These are phyloP conservation scores for Dryadomyces quercus-mongolicae DNA, from an alignment of 2,329 filamentous ascomycete species.

Conservation along the genomic window DNA sequence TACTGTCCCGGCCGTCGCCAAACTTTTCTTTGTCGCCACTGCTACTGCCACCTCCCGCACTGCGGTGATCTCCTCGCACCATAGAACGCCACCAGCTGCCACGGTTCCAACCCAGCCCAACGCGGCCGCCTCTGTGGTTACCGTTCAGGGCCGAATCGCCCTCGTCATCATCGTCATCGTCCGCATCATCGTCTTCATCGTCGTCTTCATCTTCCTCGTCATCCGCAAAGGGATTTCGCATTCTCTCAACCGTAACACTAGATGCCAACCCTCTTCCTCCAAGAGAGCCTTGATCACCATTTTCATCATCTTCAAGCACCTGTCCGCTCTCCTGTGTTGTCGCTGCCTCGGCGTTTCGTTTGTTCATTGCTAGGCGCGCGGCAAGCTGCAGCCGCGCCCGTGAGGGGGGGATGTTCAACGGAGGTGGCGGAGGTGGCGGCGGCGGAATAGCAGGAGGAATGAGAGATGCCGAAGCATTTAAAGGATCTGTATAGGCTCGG, in stretches of 20 bases:
- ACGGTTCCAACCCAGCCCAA: constrained; percentile 19
- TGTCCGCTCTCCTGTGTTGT: constrained; percentile 23
- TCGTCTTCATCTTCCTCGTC: constrained; percentile 38
- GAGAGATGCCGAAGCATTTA: constrained; percentile 36
- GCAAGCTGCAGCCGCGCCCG: constrained; percentile 82
- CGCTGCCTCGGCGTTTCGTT: constrained; percentile 39
- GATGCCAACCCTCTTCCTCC: constrained; percentile 3
- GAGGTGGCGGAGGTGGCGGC: constrained; percentile 55
- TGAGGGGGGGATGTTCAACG: constrained; percentile 71
- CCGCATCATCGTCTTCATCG: constrained; percentile 40
- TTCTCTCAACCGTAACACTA: constrained; percentile 15
- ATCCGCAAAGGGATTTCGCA: constrained; percentile 44
- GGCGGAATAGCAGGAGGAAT: constrained; percentile 45
- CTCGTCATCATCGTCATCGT: constrained; percentile 19
- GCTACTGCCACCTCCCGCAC: neutral
- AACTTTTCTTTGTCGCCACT: constrained; percentile 11
- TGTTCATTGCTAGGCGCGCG: constrained; percentile 68
- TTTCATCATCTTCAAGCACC: neutral
- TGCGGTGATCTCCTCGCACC: constrained; percentile 12
- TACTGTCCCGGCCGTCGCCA: constrained; percentile 24
- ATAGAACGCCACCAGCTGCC: constrained; percentile 25
- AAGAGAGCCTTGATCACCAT: neutral
- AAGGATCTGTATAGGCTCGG: constrained; percentile 44
- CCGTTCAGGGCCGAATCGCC: constrained; percentile 20
- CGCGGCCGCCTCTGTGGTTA: constrained; percentile 15